A percentile compares a stretch with the other conserved stretches of the same genome.
Conservation (phyloP, 495 filamentous ascomycete genomes). For the Chaetomium cochliodes region DNA sequence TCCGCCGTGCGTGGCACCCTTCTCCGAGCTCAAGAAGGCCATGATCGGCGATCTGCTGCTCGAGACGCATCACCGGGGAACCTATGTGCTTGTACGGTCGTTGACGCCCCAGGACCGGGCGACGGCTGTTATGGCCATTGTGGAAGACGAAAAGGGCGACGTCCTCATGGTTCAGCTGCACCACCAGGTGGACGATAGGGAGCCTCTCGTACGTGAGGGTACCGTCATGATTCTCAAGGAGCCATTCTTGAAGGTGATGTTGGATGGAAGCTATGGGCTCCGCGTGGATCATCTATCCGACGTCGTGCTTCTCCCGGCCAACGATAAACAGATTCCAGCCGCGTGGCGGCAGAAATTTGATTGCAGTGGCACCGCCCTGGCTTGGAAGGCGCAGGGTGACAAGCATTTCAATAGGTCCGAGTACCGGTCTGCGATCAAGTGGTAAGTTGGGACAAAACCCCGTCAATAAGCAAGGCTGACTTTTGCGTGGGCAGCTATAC, state of each 20-base stretch:
- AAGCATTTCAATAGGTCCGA: not conserved
- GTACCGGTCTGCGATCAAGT: constrained; percentile 16
- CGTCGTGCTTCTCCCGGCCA: constrained; percentile 19
- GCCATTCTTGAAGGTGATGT: constrained; percentile 48
- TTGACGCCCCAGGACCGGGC: constrained; percentile 39
- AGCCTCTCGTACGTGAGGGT: constrained; percentile 33
- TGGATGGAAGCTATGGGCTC: constrained; percentile 42
- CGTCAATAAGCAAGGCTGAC: not conserved
- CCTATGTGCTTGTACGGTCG: constrained; percentile 41
- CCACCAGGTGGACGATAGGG: constrained; percentile 36
- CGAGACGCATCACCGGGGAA: constrained; percentile 51
- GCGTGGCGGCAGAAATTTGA: not conserved
- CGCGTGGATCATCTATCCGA: constrained; percentile 49
- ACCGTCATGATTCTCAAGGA: constrained; percentile 51
- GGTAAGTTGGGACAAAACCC: constrained; percentile 7
- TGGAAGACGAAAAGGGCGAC: constrained; percentile 49
- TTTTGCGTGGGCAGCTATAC: constrained; percentile 17
- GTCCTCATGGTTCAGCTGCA: constrained; percentile 45
- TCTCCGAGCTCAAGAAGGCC: constrained; percentile 12
- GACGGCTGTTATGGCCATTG: constrained; percentile 42
- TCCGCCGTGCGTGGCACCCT: not conserved
- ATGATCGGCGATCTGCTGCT: constrained; percentile 27
- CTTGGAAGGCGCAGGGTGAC: constrained; percentile 15
- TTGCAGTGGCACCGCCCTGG: not conserved
- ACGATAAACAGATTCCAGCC: constrained; percentile 12